Evolutionary conservation across 2,329 filamentous ascomycete genomes (phyloP), one percentile per base, ranked within the genome.

Genomic region (Aureobasidium sp.): DNA sequence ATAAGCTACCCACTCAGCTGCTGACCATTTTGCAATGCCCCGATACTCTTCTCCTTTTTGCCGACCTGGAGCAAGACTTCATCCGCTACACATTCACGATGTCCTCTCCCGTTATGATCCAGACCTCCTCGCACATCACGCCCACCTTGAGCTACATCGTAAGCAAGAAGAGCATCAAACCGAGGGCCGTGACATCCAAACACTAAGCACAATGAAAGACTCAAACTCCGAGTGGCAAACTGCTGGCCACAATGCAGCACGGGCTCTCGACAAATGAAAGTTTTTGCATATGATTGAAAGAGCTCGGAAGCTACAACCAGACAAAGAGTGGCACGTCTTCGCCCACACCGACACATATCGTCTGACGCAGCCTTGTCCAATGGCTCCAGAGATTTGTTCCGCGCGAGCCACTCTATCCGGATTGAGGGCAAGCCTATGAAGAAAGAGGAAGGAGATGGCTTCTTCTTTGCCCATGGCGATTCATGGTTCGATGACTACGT

Each of bases 31-130:
- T 85, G 24, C 75, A 76, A 65, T 86, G 83, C 72, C 77, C 82
- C 46, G 79, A 81, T 36, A 73, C 84, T 69, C 81, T 79, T 59
- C 77, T 80, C 56, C 79, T 86, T 67, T 84, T 83, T 72, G 85
- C 83, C 64, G 84, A 86, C 70, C 81, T 81, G 60, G 77, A 79
- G 29, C 78, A 82, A 69, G 71, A 76, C 9, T 85, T 52, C 73
- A 77, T 12, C 81, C 82, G 34, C 74, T 79, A 47, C 73, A 74
- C 17, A 71, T 83, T 36, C 71, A 82, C 68, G 80, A 84, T 69
- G 80, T 77, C 26, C 74, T 84, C 8, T 73, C 74, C 20, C 72
- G 74, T 20, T 74, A 83, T 59, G 43, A 51, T 26, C 39, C 59
- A 13, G 52, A 57, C 24, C 34, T 61, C 9, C 52, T 63, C 20